phyloP scores from a whole-genome alignment of 73 alveolate genomes.

The Paramecium octaurelia region DNA sequence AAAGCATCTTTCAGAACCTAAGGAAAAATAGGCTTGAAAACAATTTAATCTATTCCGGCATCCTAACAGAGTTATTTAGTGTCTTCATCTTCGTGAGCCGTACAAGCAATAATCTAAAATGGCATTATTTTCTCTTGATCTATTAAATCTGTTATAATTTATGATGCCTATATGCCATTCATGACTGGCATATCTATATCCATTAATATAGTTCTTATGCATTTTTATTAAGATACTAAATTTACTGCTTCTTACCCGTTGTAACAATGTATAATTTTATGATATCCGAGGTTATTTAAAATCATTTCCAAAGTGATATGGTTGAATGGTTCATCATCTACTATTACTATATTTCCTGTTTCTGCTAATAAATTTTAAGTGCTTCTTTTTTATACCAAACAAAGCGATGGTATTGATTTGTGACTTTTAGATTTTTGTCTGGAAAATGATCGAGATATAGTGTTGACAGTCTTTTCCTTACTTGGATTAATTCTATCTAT shows the following conservation, averaged over 20 bases:
- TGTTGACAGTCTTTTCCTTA: not conserved
- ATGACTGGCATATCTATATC: constrained; percentile 42
- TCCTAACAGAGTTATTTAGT: not conserved
- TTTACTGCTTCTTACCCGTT: constrained; percentile 12
- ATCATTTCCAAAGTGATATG: not conserved
- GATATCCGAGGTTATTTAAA: not conserved
- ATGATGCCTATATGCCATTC: constrained; percentile 27
- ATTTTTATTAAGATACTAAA: not conserved
- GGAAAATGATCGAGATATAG: not conserved
- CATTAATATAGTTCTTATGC: not conserved
- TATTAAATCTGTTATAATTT: not conserved
- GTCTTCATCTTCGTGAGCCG: constrained; percentile 30
- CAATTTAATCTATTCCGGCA: constrained; percentile 3
- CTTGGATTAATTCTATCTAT: not conserved
- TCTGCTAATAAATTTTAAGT: not conserved
- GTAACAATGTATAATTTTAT: not conserved
- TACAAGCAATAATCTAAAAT: not conserved
- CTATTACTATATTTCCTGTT: not conserved
- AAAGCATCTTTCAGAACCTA: not conserved
- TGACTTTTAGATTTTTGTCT: not conserved
- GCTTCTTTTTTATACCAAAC: not conserved
- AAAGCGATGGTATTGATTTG: not conserved
- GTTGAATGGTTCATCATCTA: constrained; percentile 49
- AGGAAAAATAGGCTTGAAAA: constrained; percentile 24
- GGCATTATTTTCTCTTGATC: not conserved